These are phyloP conservation scores for Aureobasidium musti DNA, from an alignment of 2,329 filamentous ascomycete genomes.

Conservation along the genomic window DNA sequence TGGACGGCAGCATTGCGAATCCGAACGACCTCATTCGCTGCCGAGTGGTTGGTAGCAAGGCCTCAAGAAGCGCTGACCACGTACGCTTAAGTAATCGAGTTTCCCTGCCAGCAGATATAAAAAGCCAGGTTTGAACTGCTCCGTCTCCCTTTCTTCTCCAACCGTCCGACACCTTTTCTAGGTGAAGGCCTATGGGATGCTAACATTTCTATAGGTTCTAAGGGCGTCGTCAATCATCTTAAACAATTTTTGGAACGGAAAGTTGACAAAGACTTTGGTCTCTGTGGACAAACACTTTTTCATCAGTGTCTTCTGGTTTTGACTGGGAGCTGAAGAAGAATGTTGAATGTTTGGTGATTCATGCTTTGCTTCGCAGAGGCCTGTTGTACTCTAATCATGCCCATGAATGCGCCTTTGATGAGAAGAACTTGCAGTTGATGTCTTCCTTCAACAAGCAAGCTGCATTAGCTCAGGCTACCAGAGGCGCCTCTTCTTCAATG, in stretches of 20 bases:
- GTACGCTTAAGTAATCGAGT: neutral
- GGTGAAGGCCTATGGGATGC: neutral
- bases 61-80: conserved; percentile 3
- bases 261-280: neutral
- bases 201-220: neutral
- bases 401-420: neutral
- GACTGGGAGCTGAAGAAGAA: conserved; percentile 2
- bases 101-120: neutral
- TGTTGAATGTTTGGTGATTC: neutral
- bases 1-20: neutral
- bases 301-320: neutral
- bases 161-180: neutral
- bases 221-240: neutral
- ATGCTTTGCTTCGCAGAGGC: neutral
- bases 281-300: conserved; percentile 4
- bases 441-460: neutral
- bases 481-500: neutral
- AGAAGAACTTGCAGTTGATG: neutral
- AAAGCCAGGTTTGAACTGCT: neutral
- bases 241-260: neutral
- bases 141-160: neutral
- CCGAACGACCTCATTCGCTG: neutral
- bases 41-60: neutral
- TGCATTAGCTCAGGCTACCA: neutral
- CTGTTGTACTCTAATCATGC: neutral